phyloP scores from a whole-genome alignment of 2,329 filamentous ascomycete species.

The Fusarium beomiforme region DNA sequence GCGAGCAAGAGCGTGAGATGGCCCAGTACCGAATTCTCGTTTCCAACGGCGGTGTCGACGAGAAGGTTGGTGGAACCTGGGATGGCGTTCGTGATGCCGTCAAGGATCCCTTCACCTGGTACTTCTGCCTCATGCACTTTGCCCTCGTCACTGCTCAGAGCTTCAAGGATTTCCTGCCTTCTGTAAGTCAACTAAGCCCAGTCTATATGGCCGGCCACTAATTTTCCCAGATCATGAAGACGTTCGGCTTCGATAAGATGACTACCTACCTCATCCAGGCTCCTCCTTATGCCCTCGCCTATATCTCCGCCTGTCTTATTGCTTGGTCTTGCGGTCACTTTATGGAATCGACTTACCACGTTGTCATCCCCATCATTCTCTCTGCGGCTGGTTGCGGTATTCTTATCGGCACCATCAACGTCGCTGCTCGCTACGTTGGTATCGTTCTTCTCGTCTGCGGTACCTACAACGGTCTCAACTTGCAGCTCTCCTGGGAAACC shows the following conservation, averaged over 20 bases:
- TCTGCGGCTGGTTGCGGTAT: constrained; percentile 53
- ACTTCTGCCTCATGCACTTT: constrained; percentile 53
- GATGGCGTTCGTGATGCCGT: constrained; percentile 48
- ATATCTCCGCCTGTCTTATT: constrained; percentile 50
- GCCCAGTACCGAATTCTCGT: constrained; percentile 50
- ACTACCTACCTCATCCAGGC: constrained; percentile 54
- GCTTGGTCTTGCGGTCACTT: constrained; percentile 53
- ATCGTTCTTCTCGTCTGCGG: constrained; percentile 53
- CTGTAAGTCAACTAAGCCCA: constrained; percentile 23
- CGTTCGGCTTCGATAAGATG: constrained; percentile 44
- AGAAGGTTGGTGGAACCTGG: constrained; percentile 52
- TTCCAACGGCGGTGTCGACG: constrained; percentile 50
- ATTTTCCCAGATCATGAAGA: constrained; percentile 42
- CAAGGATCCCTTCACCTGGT: constrained; percentile 52
- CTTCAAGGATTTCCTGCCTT: constrained; percentile 57
- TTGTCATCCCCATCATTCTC: constrained; percentile 50
- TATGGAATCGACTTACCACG: constrained; percentile 53
- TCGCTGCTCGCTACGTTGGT: constrained; percentile 54
- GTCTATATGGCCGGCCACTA: background rate
- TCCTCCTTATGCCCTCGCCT: constrained; percentile 55
- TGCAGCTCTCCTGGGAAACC: constrained; percentile 55
- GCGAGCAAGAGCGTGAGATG: constrained; percentile 52
- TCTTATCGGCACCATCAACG: constrained; percentile 53
- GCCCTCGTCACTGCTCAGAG: constrained; percentile 55
- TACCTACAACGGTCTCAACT: constrained; percentile 53